Base-by-base conservation (phyloP, 192 early-diverging fungal species). In the Bifiguratus adelaidae region DNA sequence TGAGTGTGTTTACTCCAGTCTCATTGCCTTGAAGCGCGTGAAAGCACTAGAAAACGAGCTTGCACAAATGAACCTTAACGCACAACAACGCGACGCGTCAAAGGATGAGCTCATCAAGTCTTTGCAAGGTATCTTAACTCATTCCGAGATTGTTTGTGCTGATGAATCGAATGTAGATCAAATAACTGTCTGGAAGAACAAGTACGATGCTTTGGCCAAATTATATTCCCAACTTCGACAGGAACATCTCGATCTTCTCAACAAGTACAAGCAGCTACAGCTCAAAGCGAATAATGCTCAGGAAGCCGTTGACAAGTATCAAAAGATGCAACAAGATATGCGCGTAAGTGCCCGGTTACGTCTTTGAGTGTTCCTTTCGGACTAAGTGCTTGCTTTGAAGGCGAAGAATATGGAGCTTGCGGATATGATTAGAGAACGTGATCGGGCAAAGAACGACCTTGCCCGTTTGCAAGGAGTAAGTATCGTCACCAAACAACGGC, bases 161-260 rank as follows among this genome's bases (percentile, higher is more conserved):
- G 18, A 1, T 13, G 22, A 9, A 9, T 8, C 37, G 13, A 5
- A 1, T 34, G 11, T 44, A 82, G 88, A 91, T 27, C 89, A 97
- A 77, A 73, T 99, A 20, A 80, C 84, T 57, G 88, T 94, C 63
- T 94, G 91, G 90, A 91, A 84, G 70, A 86, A 93, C 60, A 99
- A 95, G 67, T 96, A 96, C 63, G 92, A 96, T 62, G 88, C 92
- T 13, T 68, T 99, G 29, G 93, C 93, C 45, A 99, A 99, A 48
- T 71, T 96, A n/a, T 99, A 99, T 58, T 89, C 93, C 7, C 87
- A 95, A 61, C 68, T 99, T 24, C 80, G 95, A 34, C 91, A 96
- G 50, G 91, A 94, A 53, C 91, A 99, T 58, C 65, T 99, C 43
- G 93, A 93, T 30, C 65, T 99, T 18, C 71, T 96, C 52, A 80